Conservation (phyloP, 805 yeast species). For the Yueomyces sinensis region DNA sequence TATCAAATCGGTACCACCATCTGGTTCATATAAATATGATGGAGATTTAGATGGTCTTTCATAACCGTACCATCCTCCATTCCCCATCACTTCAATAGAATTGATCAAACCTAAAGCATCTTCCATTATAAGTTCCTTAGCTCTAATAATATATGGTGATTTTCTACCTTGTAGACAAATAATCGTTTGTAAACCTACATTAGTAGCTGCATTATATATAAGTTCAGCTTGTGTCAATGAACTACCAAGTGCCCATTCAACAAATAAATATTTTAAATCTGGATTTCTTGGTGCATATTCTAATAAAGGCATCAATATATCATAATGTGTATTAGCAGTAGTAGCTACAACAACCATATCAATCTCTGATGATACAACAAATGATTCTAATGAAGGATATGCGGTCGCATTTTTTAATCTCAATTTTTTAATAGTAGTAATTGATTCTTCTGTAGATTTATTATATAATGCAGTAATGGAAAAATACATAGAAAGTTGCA, state of each 20-base stretch:
- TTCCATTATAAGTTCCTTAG: constrained; percentile 10
- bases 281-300: constrained; percentile 2
- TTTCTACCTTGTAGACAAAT: constrained; percentile 12
- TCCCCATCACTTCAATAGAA: constrained; percentile 10
- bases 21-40: constrained; percentile 7
- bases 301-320: constrained; percentile 4
- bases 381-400: constrained; percentile 6
- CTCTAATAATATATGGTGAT: constrained; percentile 11
- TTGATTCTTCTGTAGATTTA: constrained; percentile 5
- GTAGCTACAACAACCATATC: constrained; percentile 10
- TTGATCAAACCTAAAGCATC: constrained; percentile 13
- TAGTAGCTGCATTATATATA: constrained; percentile 5
- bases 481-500: constrained; percentile 8
- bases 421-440: constrained; percentile 6
- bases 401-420: constrained; percentile 7
- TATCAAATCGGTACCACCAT: constrained; percentile 8
- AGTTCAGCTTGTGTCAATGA: constrained; percentile 6
- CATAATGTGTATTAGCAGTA: constrained; percentile 6
- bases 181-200: constrained; percentile 8
- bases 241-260: constrained; percentile 12
- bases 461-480: constrained; percentile 9
- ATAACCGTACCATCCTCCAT: constrained; percentile 14
- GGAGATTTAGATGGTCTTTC: constrained; percentile 10
- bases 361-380: constrained; percentile 4
- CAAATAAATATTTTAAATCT: constrained; percentile 6